A percentile compares a stretch with the other conserved stretches of the same genome.
Conservation (phyloP, 768 basidiomycete genomes). For the Boletus sensibilis region DNA sequence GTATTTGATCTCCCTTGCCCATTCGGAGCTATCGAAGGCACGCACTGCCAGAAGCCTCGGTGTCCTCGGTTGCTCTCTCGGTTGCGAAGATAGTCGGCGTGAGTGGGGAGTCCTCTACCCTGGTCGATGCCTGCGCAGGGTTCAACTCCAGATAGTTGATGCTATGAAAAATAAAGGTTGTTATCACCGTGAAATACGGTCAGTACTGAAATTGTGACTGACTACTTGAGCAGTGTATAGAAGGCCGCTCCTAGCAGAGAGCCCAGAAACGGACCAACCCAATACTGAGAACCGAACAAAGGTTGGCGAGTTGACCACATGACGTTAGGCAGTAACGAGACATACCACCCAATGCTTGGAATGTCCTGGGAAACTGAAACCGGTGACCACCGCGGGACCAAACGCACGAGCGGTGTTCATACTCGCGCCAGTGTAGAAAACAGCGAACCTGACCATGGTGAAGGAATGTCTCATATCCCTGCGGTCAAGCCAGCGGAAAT, state of each 20-base stretch:
- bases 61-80: neutral
- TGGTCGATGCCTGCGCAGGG: slow-evolving; percentile 31
- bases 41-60: neutral
- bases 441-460: slow-evolving; percentile 45
- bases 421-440: slow-evolving; percentile 61
- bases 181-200: slow-evolving; percentile 2
- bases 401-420: slow-evolving; percentile 73
- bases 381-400: slow-evolving; percentile 66
- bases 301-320: neutral
- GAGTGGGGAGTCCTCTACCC: slow-evolving; percentile 26
- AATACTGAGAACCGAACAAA: slow-evolving; percentile 45
- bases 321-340: neutral
- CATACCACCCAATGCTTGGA: slow-evolving; percentile 62
- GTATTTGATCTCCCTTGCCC: neutral
- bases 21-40: neutral
- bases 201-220: slow-evolving; percentile 14
- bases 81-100: slow-evolving; percentile 15
- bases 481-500: neutral
- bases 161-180: slow-evolving; percentile 8
- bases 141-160: slow-evolving; percentile 31
- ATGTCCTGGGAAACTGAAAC: slow-evolving; percentile 42
- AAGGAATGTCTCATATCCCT: neutral
- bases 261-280: slow-evolving; percentile 70
- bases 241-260: slow-evolving; percentile 56
- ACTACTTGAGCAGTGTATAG: slow-evolving; percentile 58